Evolutionary conservation across 257 asterid species (phyloP).

Genomic region (Misopates orontium): DNA sequence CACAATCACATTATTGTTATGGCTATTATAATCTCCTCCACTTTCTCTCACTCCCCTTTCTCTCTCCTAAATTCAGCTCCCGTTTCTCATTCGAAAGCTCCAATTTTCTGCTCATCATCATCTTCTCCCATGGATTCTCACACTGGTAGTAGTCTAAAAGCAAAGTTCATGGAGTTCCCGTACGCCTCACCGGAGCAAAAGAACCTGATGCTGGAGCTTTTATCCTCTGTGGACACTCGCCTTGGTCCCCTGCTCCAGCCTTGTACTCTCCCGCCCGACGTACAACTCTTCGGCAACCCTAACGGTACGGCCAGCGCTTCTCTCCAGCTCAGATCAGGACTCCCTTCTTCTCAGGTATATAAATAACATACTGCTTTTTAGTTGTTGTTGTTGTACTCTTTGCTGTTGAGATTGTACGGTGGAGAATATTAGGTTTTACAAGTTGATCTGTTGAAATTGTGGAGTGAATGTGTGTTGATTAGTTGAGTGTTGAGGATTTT

Average conservation of each 20-base stretch:
- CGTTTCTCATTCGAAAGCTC: constrained; percentile 11
- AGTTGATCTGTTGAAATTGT: no score
- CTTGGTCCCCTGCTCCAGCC: constrained; percentile 60
- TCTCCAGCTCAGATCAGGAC: constrained; percentile 66
- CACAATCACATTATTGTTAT: constrained; percentile 22
- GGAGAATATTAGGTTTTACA: no score
- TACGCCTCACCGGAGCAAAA: constrained; percentile 56
- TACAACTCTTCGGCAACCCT: constrained; percentile 52
- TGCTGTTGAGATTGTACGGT: not conserved
- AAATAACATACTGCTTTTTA: not conserved
- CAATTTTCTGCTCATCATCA: constrained; percentile 28
- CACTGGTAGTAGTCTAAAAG: constrained; percentile 28
- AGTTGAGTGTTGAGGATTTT: no score
- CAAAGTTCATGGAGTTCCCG: constrained; percentile 73
- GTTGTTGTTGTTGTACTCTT: constrained; percentile 5
- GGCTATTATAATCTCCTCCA: constrained; percentile 26
- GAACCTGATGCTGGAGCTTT: constrained; percentile 64
- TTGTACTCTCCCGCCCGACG: constrained; percentile 69
- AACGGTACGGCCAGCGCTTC: constrained; percentile 55
- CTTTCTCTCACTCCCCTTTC: constrained; percentile 16
- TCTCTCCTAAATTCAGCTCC: not conserved
- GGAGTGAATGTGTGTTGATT: no score
- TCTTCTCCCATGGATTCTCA: constrained; percentile 41
- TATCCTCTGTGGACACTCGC: constrained; percentile 59
- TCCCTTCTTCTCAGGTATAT: constrained; percentile 65